phyloP scores from a whole-genome alignment of 768 basidiomycete genomes.

The Clitopilus passeckerianus region DNA sequence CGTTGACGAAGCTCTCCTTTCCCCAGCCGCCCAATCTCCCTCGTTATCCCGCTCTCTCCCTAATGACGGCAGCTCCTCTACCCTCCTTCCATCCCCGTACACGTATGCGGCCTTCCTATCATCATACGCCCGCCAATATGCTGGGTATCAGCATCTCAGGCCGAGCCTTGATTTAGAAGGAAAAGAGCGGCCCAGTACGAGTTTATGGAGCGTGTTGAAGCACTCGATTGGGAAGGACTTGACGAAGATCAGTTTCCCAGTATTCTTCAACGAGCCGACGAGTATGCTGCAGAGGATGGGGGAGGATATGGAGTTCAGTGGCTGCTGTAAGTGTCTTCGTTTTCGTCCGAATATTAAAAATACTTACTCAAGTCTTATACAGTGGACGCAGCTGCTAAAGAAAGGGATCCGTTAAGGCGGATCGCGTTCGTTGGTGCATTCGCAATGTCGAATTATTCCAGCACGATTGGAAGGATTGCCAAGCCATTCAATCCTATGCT shows the following conservation, averaged over 20 bases:
- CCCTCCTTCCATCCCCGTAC: background rate
- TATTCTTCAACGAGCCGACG: constrained; percentile 91
- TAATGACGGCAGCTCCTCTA: background rate
- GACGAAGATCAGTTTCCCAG: constrained; percentile 93
- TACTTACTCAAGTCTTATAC: constrained; percentile 4
- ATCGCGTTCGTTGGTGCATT: constrained; percentile 94
- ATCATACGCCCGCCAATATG: constrained; percentile 31
- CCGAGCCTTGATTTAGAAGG: constrained; percentile 60
- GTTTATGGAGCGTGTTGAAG: constrained; percentile 93
- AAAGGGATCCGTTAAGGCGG: constrained; percentile 72
- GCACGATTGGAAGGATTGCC: constrained; percentile 92
- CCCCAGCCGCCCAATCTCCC: constrained; percentile 19
- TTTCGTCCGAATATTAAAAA: too few species aligned
- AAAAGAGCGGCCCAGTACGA: constrained; percentile 75
- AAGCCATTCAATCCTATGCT: constrained; percentile 98
- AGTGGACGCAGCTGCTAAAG: constrained; percentile 84
- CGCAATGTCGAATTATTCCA: constrained; percentile 97
- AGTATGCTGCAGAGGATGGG: constrained; percentile 98
- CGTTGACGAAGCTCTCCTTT: constrained; percentile 58
- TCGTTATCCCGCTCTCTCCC: background rate
- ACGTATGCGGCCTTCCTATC: background rate
- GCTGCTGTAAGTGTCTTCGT: constrained; percentile 60
- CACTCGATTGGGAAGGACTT: constrained; percentile 94
- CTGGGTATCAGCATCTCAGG: constrained; percentile 66
- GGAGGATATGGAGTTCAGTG: constrained; percentile 97